Evolutionary conservation across 1,139 yeast genomes (phyloP), one percentile per base, ranked within the genome.

Genomic region (Kurtzmaniella natalensis): DNA sequence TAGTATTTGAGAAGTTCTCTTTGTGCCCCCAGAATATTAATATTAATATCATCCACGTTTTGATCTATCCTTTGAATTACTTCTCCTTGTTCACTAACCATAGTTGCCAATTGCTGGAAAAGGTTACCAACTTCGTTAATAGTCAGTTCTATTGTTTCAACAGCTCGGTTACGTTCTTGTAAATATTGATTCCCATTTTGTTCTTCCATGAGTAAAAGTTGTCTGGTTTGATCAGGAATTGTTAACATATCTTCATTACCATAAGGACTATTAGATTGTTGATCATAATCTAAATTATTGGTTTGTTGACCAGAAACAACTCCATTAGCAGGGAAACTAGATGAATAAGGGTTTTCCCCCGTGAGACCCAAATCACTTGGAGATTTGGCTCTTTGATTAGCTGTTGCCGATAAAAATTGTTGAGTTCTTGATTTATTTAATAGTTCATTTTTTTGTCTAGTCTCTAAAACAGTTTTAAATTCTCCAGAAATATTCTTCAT

Each of bases 31-130:
- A 76, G 64, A 13, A 92, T 89, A 56, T 89, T 92, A 53, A 89
- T 57, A 48, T 86, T 79, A 34, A 92, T 87, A 50, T 94, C 97
- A 47, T 89, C 96, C 4, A 95, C 95, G 53, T 92, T 89, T 37
- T 82, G 88, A 59, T 94, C 98, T 43, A 92, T 92, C 51, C 97
- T 71, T 57, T 92, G 98, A 38, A 92, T 92, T 18, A 83, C 85
- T 50, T 92, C 98, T 28, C 97, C 94, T 60, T 92, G 99, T 57
- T 94, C 98, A 41, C 87, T 89, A 9, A 92, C 96, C 97, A 92
- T 89, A 2, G 95, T 84, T 3, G 97, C 96, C 48, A 92, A 70
- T 59, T 92, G 98, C 48, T 86, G 94, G 62, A 94, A 92, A 44
- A 92, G 72, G 37, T 86, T 85, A 20, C 99, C 99, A 29, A 92